Base-by-base conservation (phyloP, 176 grass and related monocot species). In the Ensete ventricosum region DNA sequence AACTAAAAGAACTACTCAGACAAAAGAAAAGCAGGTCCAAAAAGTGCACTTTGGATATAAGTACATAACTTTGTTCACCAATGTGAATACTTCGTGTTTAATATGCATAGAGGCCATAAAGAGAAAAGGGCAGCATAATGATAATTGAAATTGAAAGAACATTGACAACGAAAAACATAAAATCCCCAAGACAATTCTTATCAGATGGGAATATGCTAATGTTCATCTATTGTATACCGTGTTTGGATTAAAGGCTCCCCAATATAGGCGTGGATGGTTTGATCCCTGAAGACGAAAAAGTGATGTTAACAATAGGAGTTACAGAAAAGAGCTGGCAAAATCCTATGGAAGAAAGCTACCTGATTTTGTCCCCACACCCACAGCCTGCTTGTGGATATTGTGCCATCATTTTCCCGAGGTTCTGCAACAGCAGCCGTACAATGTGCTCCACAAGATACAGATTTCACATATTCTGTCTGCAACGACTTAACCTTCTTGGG, bases 281-380 rank as follows among this genome's bases (percentile, higher is more conserved):
- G 93, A 97, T 1, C 88, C 88, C 94, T 70, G 67, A 50, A 50
- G 29, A 69, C 7, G 27, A 24, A 74, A 55, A 55, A 27, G 57
- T n/a, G 0, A 22, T 50, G 67, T 70, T 70, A n/a, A 55, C 14
- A 11, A 74, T 29, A 25, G 21, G 19, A 55, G 55, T 14, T 67
- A 26, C 8, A 67, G 24, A 13, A 12, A 67, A 12, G 14, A 19
- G 49, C 9, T 29, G 22, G n/a, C 11, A 22, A 17, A 64, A 64
- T n/a, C 43, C 43, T 70, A 70, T 51, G 20, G 34, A 70, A 50
- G 10, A 60, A 60, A 19, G 16, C 50, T 14, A 93, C 94, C 86
- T 98, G 94, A 91, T 93, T 98, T 89, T 98, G 94, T 74, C 90
- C 94, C 94, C 94, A 98, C 57, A 98, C 82, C 90, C 88, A 98